Evolutionary conservation across 2,329 filamentous ascomycete species (phyloP), one percentile per base, ranked within the genome.

Genomic region (Fusarium abutilonis): DNA sequence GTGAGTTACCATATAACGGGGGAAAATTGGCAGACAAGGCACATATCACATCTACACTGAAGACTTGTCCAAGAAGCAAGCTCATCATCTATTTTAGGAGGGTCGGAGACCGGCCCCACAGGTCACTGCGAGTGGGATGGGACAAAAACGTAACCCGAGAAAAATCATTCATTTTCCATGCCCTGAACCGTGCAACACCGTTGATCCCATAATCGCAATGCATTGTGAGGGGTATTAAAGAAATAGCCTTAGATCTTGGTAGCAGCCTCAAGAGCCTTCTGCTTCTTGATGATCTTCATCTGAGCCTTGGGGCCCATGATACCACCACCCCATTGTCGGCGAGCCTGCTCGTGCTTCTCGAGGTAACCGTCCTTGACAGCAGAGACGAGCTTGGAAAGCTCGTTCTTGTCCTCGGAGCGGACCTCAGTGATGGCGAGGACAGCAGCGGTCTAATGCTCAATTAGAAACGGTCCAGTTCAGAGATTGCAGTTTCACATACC

Each of bases 301-400:
- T 87, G 88, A 77, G 95, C 93, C 92, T 99, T 99, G 79, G 89
- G 86, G 76, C 95, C 85, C 93, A 99, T 97, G 85, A 99, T 97
- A 82, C 96, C 96, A 87, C 95, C 95, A 84, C 96, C 95, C 95
- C 96, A 99, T 83, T 94, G 91, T 80, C 90, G 89, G 82, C 92
- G 90, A 75, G 86, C 82, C 78, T 93, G 90, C 83, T 98, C 94
- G 80, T 91, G 91, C 88, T 96, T 96, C 82, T 96, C 93, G 75
- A 91, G 83, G 88, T 96, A 99, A 72, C 94, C 95, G 76, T 98
- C 94, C 90, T 99, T 98, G 87, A 99, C 85, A 78, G 95, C 89
- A 69, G 91, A 91, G 78, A 97, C 84, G 78, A 99, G 89, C 89
- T 99, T 99, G 81, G 92, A 90, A 72, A 97, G 89, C 88, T 98